Percentiles rank a stretch among this genome's conserved stretches.
These are phyloP conservation scores for Setaria italica DNA, from an alignment of 202 grass and related monocot genomes.

Conservation along the genomic window DNA sequence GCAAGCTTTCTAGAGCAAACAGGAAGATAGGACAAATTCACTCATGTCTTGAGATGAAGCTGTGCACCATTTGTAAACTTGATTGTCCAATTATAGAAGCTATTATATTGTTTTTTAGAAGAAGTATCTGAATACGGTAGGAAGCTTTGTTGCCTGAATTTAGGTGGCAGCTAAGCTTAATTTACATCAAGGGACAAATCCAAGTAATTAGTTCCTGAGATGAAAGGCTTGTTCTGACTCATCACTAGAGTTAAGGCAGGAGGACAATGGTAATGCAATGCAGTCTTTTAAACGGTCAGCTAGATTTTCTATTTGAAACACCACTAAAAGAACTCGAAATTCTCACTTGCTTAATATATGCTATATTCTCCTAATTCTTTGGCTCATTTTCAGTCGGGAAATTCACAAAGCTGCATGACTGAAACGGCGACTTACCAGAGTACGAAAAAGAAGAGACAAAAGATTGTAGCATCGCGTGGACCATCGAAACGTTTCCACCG, in stretches of 20 bases:
- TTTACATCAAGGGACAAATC: background rate
- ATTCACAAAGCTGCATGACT: background rate
- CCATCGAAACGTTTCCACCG: background rate
- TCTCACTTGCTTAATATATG: no score
- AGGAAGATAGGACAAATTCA: background rate
- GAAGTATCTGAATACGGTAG: background rate
- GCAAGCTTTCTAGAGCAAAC: background rate
- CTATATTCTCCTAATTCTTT: no score
- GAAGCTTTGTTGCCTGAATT: background rate
- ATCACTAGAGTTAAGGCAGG: background rate
- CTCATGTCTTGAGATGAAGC: background rate
- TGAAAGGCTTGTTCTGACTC: background rate
- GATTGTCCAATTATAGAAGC: slow-evolving; percentile 6
- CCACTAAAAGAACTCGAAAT: background rate
- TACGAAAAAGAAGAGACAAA: background rate
- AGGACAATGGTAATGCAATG: background rate
- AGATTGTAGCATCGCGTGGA: background rate
- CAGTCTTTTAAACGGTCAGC: background rate
- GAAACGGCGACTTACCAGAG: background rate
- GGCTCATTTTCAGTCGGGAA: background rate
- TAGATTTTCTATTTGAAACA: background rate
- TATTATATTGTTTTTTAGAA: background rate
- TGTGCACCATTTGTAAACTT: background rate
- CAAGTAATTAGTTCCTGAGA: background rate
- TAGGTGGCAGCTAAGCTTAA: background rate